Conservation (phyloP, 2,329 filamentous ascomycete genomes). For the Pestalotiopsis sp. region DNA sequence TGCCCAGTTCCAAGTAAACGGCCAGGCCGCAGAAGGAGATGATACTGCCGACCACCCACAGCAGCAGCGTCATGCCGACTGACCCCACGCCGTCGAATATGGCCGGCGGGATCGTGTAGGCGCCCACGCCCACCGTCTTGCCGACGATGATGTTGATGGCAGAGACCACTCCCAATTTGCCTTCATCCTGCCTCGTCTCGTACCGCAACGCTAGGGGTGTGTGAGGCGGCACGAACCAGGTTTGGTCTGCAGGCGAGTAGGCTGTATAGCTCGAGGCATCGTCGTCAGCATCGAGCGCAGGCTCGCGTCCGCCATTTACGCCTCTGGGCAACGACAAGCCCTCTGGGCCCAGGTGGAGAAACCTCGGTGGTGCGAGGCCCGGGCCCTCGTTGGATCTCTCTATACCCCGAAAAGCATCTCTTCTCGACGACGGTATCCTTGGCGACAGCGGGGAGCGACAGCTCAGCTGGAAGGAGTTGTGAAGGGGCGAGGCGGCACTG, state of each 20-base stretch:
- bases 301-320: background rate
- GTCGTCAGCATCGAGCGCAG: constrained; percentile 4
- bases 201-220: constrained; percentile 19
- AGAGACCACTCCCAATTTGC: constrained; percentile 38
- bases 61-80: constrained; percentile 54
- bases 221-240: constrained; percentile 24
- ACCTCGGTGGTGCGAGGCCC: constrained; percentile 24
- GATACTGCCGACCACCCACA: constrained; percentile 55
- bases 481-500: constrained; percentile 29
- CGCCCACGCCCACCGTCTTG: constrained; percentile 43
- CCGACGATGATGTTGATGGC: constrained; percentile 40
- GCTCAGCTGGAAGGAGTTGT: constrained; percentile 31
- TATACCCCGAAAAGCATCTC: constrained; percentile 7
- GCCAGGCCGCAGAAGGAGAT: constrained; percentile 48
- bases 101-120: constrained; percentile 60
- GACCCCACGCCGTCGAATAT: constrained; percentile 57
- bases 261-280: constrained; percentile 20
- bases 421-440: constrained; percentile 1
- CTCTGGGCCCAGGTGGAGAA: constrained; percentile 9
- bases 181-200: constrained; percentile 20
- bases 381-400: constrained; percentile 17
- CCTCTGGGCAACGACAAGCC: constrained; percentile 13
- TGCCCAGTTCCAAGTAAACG: constrained; percentile 49
- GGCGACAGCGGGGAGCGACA: constrained; percentile 35
- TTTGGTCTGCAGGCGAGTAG: constrained; percentile 23